Evolutionary conservation across 495 filamentous ascomycete species (phyloP), one percentile per base, ranked within the genome.

Genomic region (Annulohypoxylon maeteangense): DNA sequence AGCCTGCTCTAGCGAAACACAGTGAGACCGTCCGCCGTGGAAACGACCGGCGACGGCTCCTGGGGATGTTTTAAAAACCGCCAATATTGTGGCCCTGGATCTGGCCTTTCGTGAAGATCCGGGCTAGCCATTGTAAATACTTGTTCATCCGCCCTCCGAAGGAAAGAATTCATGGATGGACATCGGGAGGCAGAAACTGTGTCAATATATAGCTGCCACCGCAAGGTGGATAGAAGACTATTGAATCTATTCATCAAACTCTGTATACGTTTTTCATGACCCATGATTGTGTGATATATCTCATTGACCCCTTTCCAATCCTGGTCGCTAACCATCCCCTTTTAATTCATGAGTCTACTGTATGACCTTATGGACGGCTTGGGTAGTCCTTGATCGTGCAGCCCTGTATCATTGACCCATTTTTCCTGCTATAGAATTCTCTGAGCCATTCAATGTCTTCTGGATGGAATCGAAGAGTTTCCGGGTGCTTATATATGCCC

Each of bases 231-330:
- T 81, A 80, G 80, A 81, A 22, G 80, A 78, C 80, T 61, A 57
- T 78, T 79, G 80, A 80, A 79, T 81, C 80, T 81, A 81, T 79
- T 74, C 75, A 74, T 74, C 59, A 60, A 67, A 74, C 7, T 22
- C 55, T 4, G 38, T 42, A 45, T 44, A 45, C 23, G 5, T 32
- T 53, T 4, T 27, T 14, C 3, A 16, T 62, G 45, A 48, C 29
- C 55, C 60, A 34, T 72, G 65, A 56, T 7, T 68, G 42, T 27
- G 54, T 57, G 32, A 42, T 57, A 44, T 42, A 16, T n/a, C n/a
- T n/a, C n/a, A n/a, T n/a, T n/a, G n/a, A n/a, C n/a, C n/a, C n/a
- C n/a, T n/a, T n/a, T n/a, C n/a, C n/a, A 42, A n/a, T 14, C 36
- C 14, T 14, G 38, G 32, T n/a, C n/a, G n/a, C n/a, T n/a, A n/a